Evolutionary conservation across 306 rosid genomes (phyloP), one percentile per base, ranked within the genome.

Genomic region (Medicago arabica): DNA sequence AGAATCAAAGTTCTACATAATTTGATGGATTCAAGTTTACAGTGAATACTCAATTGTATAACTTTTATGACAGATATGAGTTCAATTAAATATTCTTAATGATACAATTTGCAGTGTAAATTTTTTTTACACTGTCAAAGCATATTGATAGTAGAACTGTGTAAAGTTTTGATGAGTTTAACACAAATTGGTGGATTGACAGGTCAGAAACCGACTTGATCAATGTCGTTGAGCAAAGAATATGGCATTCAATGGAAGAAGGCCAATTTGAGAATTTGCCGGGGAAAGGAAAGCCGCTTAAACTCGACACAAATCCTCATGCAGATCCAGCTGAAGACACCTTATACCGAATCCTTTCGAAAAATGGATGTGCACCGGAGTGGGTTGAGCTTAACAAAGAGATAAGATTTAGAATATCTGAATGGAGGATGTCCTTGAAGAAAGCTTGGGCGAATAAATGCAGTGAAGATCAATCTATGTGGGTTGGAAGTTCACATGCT

Each of bases 171-270:
- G 81, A 21, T 38, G 71, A 18, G 4, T 78, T 49, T 77, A 41
- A 69, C 63, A 1, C 62, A 38, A 49, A 17, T 41, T 72, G 23
- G 55, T 15, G n/a, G n/a, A 69, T 69, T 78, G 75, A 67, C 86
- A 93, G 97, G 85, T 93, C 97, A 31, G 98, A 93, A 66, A 93
- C 94, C 31, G 97, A 93, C 47, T 76, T 93, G 60, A 86, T 82
- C 65, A 91, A 89, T n/a, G 88, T 93, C 50, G 98, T 93, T 53
- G 98, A 91, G 90, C 96, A 87, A 72, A 87, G 96, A 80, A 93
- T 93, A 75, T 93, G 97, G 96, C 97, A 88, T 83, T 91, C 98
- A 21, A 93, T 93, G 98, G 97, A 91, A 82, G 97, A 89, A 69
- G 98, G 98, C 14, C 86, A 91, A 8, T 93, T 91, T 68, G 97